phyloP scores from a whole-genome alignment of 1,284 basidiomycete species.

The Thelephora terrestris region DNA sequence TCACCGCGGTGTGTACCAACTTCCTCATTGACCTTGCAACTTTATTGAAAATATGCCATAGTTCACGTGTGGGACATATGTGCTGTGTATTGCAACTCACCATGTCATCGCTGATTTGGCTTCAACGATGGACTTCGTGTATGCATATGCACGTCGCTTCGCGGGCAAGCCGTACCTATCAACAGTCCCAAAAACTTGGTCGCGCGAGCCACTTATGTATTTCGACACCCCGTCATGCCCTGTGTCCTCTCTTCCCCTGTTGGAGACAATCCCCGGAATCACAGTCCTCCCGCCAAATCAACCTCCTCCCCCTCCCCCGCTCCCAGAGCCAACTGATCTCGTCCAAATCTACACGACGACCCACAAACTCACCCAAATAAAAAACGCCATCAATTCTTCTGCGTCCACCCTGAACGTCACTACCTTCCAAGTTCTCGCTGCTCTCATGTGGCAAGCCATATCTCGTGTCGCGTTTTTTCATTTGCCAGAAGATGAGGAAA shows the following conservation, averaged over 20 bases:
- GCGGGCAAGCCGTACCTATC: neutral
- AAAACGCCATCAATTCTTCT: neutral
- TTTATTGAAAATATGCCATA: neutral
- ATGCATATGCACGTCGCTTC: neutral
- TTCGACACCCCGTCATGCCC: neutral
- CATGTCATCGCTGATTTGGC: neutral
- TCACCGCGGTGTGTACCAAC: neutral
- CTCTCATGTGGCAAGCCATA: neutral
- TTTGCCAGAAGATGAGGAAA: neutral
- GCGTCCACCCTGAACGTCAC: too few relatives aligned
- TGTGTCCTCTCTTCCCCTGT: neutral
- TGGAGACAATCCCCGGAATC: neutral
- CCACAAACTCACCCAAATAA: neutral
- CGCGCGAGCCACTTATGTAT: neutral
- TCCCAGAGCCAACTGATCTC: neutral
- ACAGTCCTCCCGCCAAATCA: neutral
- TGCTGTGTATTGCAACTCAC: neutral
- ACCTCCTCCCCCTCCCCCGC: neutral
- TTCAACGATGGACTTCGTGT: neutral
- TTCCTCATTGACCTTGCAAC: neutral
- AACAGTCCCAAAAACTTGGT: neutral
- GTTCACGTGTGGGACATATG: neutral
- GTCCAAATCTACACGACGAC: neutral
- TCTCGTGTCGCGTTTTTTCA: neutral
- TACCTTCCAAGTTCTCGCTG: neutral